A percentile compares a stretch with the other conserved stretches of the same genome.
These are phyloP conservation scores for Rugonectria rugulosa DNA, from an alignment of 2,329 filamentous ascomycete genomes.

Conservation along the genomic window DNA sequence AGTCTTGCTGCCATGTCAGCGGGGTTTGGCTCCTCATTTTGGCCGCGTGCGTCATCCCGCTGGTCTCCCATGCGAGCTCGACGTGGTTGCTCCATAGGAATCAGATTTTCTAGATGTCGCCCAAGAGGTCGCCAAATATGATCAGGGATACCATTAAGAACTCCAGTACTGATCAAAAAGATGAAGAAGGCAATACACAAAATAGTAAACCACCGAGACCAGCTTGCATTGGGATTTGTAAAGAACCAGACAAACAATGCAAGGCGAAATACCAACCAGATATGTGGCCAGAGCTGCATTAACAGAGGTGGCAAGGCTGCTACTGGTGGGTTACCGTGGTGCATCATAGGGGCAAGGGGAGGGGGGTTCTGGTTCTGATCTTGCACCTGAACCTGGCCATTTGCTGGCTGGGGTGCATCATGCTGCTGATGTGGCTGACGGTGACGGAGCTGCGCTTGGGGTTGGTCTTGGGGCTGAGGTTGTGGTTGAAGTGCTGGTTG, in stretches of 20 bases:
- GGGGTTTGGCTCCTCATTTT: slow-evolving; percentile 50
- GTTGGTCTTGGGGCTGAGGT: slow-evolving; percentile 7
- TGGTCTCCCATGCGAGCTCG: slow-evolving; percentile 21
- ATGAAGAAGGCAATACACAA: slow-evolving; percentile 61
- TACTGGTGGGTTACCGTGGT: slow-evolving; percentile 50
- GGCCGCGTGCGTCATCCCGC: slow-evolving; percentile 32
- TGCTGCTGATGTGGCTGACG: slow-evolving; percentile 30
- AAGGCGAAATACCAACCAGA: slow-evolving; percentile 68
- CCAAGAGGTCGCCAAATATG: slow-evolving; percentile 64
- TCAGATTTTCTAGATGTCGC: slow-evolving; percentile 65
- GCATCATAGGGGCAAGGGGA: slow-evolving; percentile 35
- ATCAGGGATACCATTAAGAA: slow-evolving; percentile 63
- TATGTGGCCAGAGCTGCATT: slow-evolving; percentile 60
- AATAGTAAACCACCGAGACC: slow-evolving; percentile 66
- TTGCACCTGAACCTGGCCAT: slow-evolving; percentile 26
- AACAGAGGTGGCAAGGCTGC: slow-evolving; percentile 44
- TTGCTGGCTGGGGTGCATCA: slow-evolving; percentile 29
- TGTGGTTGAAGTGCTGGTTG: slow-evolving; percentile 7
- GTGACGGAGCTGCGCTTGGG: slow-evolving; percentile 21
- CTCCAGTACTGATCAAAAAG: slow-evolving; percentile 66
- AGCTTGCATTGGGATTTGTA: slow-evolving; percentile 64
- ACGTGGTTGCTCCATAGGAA: slow-evolving; percentile 58
- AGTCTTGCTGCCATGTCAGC: slow-evolving; percentile 62
- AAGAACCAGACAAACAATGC: slow-evolving; percentile 71
- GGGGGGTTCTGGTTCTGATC: slow-evolving; percentile 34